Evolutionary conservation across 805 yeast genomes (phyloP).

Genomic region (Hanseniaspora mollemarum): DNA sequence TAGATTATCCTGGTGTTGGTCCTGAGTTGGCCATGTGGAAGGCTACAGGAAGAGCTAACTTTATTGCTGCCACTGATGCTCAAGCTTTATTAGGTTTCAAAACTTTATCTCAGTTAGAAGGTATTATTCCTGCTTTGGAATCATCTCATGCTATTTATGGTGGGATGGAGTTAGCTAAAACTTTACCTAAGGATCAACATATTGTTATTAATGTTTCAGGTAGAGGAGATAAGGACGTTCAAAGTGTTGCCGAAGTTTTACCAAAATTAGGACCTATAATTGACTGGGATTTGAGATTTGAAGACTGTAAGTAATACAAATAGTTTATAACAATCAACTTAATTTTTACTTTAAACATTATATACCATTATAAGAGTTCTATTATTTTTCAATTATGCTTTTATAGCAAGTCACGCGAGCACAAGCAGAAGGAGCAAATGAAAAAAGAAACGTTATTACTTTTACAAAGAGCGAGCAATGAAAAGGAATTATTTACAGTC

Average conservation of each 20-base stretch:
- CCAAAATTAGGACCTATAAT: constrained; percentile 83
- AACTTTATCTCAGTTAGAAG: constrained; percentile 81
- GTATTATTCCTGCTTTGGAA: constrained; percentile 97
- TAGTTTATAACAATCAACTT: constrained; percentile 25
- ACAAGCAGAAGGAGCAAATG: neutral
- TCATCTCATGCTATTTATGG: constrained; percentile 94
- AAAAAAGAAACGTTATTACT: too few species aligned
- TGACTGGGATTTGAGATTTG: constrained; percentile 93
- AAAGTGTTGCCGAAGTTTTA: constrained; percentile 87
- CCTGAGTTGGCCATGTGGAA: constrained; percentile 97
- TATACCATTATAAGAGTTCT: too few species aligned
- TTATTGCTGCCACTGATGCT: constrained; percentile 89
- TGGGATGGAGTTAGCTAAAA: constrained; percentile 78
- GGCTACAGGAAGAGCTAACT: constrained; percentile 81
- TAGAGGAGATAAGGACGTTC: constrained; percentile 98
- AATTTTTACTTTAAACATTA: neutral
- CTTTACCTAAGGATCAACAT: constrained; percentile 64
- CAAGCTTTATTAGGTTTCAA: constrained; percentile 87
- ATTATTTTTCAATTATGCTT: neutral
- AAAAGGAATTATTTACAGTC: too few species aligned
- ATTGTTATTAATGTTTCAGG: constrained; percentile 87
- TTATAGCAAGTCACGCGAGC: neutral
- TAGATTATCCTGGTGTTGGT: constrained; percentile 98
- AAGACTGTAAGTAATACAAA: too few species aligned
- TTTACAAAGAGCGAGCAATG: neutral